A percentile compares a stretch with the other conserved stretches of the same genome.
phyloP scores from a whole-genome alignment of 495 filamentous ascomycete species.

The Sordaria brevicollis region DNA sequence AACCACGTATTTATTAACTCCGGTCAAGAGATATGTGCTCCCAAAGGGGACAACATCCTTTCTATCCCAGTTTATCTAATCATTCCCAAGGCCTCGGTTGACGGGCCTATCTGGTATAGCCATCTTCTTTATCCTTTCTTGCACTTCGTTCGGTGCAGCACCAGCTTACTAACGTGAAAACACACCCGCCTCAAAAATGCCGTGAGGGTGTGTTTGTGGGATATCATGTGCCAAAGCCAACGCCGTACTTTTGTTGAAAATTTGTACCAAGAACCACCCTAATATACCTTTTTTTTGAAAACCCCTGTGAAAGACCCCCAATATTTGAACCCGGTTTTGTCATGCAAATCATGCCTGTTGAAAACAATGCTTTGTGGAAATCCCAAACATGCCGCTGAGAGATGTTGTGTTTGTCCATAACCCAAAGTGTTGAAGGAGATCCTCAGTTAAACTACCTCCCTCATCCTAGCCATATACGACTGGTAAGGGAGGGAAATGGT shows the following conservation, averaged over 20 bases:
- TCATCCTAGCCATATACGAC: constrained; percentile 5
- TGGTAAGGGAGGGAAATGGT: constrained; percentile 4
- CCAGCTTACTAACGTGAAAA: background rate
- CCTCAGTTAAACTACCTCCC: constrained; percentile 4
- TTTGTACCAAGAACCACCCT: constrained; percentile 36
- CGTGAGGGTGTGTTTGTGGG: constrained; percentile 11
- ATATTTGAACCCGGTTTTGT: constrained; percentile 22
- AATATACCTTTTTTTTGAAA: constrained; percentile 25
- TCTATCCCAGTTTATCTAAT: constrained; percentile 1
- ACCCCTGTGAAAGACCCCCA: constrained; percentile 10
- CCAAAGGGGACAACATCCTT: background rate
- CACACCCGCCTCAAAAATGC: background rate
- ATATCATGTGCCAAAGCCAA: constrained; percentile 42
- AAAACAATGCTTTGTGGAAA: constrained; percentile 25
- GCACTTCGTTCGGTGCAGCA: background rate
- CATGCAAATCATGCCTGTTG: constrained; percentile 41
- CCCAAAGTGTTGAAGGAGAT: constrained; percentile 19
- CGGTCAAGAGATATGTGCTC: background rate
- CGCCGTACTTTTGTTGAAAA: constrained; percentile 46
- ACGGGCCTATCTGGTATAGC: constrained; percentile 13
- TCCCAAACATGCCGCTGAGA: constrained; percentile 16
- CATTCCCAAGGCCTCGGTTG: constrained; percentile 22
- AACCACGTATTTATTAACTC: background rate
- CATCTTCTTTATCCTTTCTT: constrained; percentile 4
- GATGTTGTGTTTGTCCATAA: constrained; percentile 10